A percentile compares a stretch with the other conserved stretches of the same genome.
Evolutionary conservation across 805 yeast genomes (phyloP).

Genomic region (Zygosaccharomyces kombuchaensis): DNA sequence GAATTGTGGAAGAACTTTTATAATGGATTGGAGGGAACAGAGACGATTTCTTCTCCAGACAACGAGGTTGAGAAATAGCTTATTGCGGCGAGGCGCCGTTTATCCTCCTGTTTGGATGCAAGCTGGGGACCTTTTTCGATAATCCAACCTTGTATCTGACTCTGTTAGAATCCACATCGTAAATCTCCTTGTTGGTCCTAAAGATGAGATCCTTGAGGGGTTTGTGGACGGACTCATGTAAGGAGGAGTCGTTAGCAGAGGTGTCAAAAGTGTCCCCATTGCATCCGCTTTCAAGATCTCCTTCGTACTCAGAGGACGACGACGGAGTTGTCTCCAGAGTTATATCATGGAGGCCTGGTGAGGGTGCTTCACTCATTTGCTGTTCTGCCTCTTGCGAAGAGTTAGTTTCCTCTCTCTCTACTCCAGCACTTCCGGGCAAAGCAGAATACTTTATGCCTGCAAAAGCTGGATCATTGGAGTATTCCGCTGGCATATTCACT

Average conservation of each 20-base stretch:
- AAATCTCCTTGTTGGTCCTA: slow-evolving; percentile 23
- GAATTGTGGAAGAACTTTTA: slow-evolving; percentile 68
- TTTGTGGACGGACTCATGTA: slow-evolving; percentile 19
- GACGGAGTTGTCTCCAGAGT: not conserved
- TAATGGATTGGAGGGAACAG: slow-evolving; percentile 39
- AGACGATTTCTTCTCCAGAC: slow-evolving; percentile 8
- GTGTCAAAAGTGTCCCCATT: slow-evolving; percentile 3
- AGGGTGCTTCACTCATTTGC: not conserved
- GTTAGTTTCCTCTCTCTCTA: not conserved
- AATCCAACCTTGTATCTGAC: slow-evolving; percentile 27
- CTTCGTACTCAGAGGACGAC: not conserved
- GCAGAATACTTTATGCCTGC: not conserved
- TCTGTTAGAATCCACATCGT: slow-evolving; percentile 25
- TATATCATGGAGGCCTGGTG: not conserved
- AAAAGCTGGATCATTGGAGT: not conserved
- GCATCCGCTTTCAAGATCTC: not conserved
- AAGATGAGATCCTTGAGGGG: slow-evolving; percentile 27
- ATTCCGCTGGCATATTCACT: not conserved
- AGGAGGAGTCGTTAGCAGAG: slow-evolving; percentile 3
- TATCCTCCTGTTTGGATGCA: slow-evolving; percentile 11
- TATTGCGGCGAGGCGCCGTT: slow-evolving; percentile 2
- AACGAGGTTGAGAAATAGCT: slow-evolving; percentile 3
- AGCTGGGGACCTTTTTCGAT: slow-evolving; percentile 21
- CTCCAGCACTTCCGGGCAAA: not conserved
- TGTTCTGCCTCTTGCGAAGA: not conserved